A percentile compares a stretch with the other conserved stretches of the same genome.
Conservation (phyloP, 371 early-diverging fungal genomes). For the Syncephalastrum monosporum region DNA sequence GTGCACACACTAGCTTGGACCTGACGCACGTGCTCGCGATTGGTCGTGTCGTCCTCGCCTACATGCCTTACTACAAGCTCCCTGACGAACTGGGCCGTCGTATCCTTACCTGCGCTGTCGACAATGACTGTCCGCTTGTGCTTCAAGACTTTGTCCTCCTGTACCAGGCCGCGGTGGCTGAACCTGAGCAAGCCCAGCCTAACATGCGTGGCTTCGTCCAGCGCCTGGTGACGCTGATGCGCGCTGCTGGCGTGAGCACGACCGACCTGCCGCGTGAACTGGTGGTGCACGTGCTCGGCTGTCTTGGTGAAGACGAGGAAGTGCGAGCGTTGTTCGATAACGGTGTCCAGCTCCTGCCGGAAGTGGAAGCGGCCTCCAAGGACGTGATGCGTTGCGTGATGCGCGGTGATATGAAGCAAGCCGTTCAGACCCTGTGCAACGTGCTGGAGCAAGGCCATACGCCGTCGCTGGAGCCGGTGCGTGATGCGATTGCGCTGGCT, state of each 20-base stretch:
- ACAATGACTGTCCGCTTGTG: no score
- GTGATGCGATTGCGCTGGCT: constrained; percentile 44
- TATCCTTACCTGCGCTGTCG: not conserved
- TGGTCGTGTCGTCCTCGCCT: constrained; percentile 1
- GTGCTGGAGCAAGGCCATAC: constrained; percentile 21
- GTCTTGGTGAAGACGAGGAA: no score
- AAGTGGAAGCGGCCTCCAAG: constrained; percentile 16
- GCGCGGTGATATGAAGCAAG: constrained; percentile 19
- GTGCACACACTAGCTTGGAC: not conserved
- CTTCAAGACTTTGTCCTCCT: constrained; percentile 1
- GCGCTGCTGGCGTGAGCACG: not conserved
- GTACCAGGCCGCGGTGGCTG: constrained; percentile 1
- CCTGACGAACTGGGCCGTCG: constrained; percentile 10
- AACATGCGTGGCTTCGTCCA: constrained; percentile 8
- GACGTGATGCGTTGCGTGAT: constrained; percentile 26
- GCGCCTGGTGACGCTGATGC: not conserved
- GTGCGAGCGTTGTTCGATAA: no score
- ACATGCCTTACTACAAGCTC: constrained; percentile 10
- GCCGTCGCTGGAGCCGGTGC: constrained; percentile 36
- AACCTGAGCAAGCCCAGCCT: constrained; percentile 14
- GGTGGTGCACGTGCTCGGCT: no score
- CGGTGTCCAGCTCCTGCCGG: not conserved
- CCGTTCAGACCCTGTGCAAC: constrained; percentile 22
- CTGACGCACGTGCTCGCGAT: constrained; percentile 1
- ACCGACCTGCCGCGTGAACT: not conserved